Percentiles rank a stretch among this genome's conserved stretches.
phyloP scores from a whole-genome alignment of 2,329 filamentous ascomycete species.

The Magnaporthiopsis rhizophila region DNA sequence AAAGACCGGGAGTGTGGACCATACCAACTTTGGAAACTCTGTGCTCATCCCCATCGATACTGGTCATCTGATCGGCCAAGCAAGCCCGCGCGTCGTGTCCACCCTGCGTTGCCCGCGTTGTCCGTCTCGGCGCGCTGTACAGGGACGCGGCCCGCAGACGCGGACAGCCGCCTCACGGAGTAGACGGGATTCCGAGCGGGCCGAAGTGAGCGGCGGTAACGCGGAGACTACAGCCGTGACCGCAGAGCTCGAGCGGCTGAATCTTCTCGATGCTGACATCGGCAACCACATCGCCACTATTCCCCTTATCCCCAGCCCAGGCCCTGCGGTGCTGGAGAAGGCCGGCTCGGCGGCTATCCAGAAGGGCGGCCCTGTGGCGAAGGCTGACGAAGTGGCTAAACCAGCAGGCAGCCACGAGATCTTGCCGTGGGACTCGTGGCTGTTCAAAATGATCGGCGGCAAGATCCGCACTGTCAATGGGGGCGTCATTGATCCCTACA shows the following conservation, averaged over 20 bases:
- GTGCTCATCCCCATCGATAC: too few species aligned
- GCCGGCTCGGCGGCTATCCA: neutral
- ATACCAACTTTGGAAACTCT: neutral
- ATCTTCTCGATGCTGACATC: neutral
- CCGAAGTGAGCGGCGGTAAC: neutral
- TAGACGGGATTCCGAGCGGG: neutral
- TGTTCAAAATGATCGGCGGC: slow-evolving; percentile 2
- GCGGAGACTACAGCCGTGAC: neutral
- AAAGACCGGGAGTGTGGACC: neutral
- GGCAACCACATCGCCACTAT: neutral
- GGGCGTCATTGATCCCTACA: neutral
- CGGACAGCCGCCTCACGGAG: too few species aligned
- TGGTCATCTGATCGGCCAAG: neutral
- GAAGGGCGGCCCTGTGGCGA: neutral
- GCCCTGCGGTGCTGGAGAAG: neutral
- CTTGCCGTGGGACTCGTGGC: slow-evolving; percentile 1
- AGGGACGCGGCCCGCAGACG: neutral
- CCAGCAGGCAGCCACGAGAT: neutral
- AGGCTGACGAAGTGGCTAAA: neutral
- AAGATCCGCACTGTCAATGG: neutral
- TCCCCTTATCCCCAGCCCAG: neutral
- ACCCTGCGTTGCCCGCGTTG: neutral
- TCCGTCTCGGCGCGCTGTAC: neutral
- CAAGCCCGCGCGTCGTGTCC: neutral
- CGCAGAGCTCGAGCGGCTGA: neutral